Conservation (phyloP, 805 yeast species). For the Torulaspora maleeae region DNA sequence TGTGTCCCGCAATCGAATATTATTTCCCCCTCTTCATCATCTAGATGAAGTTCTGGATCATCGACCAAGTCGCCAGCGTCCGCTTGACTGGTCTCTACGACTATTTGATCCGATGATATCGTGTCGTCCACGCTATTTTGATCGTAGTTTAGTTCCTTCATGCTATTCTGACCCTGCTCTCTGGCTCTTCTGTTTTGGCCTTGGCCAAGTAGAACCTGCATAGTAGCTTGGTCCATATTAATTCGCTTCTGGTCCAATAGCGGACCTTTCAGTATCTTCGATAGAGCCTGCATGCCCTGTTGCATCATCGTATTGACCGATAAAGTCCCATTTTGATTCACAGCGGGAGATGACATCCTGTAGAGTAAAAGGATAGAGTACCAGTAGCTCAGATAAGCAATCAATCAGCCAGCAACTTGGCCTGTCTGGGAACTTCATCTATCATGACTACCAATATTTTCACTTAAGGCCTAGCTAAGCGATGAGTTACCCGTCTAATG, state of each 20-base stretch:
- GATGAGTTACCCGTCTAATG: neutral
- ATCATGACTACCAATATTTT: neutral
- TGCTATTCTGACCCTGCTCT: neutral
- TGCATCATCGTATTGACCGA: constrained; percentile 35
- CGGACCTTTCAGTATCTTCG: constrained; percentile 29
- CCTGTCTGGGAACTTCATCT: neutral
- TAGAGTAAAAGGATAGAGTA: neutral
- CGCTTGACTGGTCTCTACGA: neutral
- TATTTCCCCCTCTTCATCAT: constrained; percentile 30
- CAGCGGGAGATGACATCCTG: constrained; percentile 5
- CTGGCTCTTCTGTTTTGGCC: neutral
- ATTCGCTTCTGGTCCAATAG: constrained; percentile 20
- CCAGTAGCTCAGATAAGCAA: neutral
- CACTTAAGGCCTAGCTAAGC: neutral
- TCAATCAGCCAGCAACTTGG: neutral
- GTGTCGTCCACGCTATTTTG: constrained; percentile 1
- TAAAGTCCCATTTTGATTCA: constrained; percentile 25
- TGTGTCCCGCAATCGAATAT: constrained; percentile 33
- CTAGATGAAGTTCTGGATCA: constrained; percentile 27
- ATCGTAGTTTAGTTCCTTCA: neutral
- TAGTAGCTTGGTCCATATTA: neutral
- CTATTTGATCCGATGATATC: neutral
- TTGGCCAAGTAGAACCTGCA: constrained; percentile 4
- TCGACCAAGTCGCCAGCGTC: constrained; percentile 14
- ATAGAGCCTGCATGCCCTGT: constrained; percentile 35